Evolutionary conservation across 2,329 filamentous ascomycete genomes (phyloP).

Genomic region (Botrytis fragariae): DNA sequence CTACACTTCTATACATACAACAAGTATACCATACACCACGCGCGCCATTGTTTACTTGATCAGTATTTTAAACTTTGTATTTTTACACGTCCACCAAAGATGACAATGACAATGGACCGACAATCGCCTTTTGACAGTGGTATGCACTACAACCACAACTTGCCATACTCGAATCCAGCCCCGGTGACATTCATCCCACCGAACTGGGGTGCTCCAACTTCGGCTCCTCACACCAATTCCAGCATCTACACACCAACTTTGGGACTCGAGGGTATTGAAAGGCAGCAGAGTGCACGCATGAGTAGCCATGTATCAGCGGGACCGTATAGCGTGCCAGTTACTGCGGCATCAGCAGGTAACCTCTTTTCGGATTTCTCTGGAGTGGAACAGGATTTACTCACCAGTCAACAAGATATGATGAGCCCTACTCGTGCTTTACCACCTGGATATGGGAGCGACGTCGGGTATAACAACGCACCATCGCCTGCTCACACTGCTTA

Average conservation of each 20-base stretch:
- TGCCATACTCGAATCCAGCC: constrained; percentile 59
- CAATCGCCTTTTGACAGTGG: constrained; percentile 60
- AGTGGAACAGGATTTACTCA: constrained; percentile 63
- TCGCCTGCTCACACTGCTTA: constrained; percentile 40
- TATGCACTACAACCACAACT: constrained; percentile 71
- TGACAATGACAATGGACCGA: constrained; percentile 96
- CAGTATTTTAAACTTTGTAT: constrained; percentile 22
- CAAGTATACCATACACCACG: background rate
- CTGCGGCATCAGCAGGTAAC: constrained; percentile 71
- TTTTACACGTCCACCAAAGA: constrained; percentile 41
- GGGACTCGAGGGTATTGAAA: constrained; percentile 55
- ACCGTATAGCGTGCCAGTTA: constrained; percentile 69
- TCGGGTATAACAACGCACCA: constrained; percentile 65
- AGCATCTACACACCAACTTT: constrained; percentile 61
- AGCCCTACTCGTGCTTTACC: constrained; percentile 57
- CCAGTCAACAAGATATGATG: constrained; percentile 71
- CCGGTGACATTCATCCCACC: constrained; percentile 50
- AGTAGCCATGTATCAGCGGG: constrained; percentile 60
- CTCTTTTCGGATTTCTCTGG: constrained; percentile 54
- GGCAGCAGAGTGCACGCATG: constrained; percentile 57
- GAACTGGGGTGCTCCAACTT: constrained; percentile 79
- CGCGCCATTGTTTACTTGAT: constrained; percentile 7
- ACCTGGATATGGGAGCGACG: constrained; percentile 65
- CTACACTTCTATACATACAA: constrained; percentile 23
- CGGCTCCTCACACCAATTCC: constrained; percentile 49